Evolutionary conservation across 2,329 filamentous ascomycete genomes (phyloP).

Genomic region (Gyromitra esculenta): DNA sequence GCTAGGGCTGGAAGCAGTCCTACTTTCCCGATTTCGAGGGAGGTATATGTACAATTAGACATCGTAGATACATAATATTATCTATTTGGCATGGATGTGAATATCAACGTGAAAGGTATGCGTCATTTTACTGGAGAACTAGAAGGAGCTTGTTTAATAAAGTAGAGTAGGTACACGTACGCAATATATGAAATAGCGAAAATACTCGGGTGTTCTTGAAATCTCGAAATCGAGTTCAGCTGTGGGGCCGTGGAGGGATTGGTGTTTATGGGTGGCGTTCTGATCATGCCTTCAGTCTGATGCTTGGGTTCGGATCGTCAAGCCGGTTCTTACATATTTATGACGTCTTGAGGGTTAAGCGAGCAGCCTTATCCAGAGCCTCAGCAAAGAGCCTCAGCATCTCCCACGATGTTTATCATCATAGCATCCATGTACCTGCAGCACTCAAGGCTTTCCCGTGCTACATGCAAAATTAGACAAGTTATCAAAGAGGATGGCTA

Average conservation of each 20-base stretch:
- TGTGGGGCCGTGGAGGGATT: neutral
- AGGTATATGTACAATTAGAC: neutral
- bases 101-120: neutral
- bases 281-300: slow-evolving; percentile 11
- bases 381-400: neutral
- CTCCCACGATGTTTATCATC: too few relatives aligned
- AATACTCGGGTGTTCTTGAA: neutral
- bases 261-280: neutral
- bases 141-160: neutral
- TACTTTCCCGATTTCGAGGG: neutral
- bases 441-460: too few relatives aligned
- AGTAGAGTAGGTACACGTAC: neutral
- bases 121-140: neutral
- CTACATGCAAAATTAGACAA: too few relatives aligned
- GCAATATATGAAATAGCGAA: neutral
- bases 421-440: too few relatives aligned
- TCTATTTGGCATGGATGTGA: neutral
- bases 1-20: neutral
- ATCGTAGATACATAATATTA: neutral
- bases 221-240: too few relatives aligned
- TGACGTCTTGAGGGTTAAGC: slow-evolving; percentile 4
- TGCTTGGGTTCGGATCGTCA: neutral
- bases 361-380: neutral
- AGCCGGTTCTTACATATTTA: neutral
- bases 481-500: too few relatives aligned